Percentiles rank a stretch among this genome's conserved stretches.
phyloP scores from a whole-genome alignment of 2,329 filamentous ascomycete genomes.

The Phialocephala subalpina region DNA sequence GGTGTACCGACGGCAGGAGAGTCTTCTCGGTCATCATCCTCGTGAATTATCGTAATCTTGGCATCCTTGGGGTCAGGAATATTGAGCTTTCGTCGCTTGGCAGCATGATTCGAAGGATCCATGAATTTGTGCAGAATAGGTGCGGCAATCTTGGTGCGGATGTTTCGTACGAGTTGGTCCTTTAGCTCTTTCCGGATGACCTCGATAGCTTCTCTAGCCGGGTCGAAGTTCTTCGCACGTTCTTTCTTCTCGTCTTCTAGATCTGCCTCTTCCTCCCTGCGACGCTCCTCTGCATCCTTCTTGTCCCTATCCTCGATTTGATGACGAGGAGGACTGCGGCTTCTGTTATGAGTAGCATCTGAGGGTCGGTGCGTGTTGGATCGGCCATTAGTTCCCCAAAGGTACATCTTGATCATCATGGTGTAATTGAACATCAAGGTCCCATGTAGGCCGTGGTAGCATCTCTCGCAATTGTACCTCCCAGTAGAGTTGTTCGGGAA shows the following conservation, averaged over 20 bases:
- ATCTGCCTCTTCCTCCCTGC: slow-evolving; percentile 80
- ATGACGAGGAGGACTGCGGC: slow-evolving; percentile 51
- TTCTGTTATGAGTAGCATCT: slow-evolving; percentile 41
- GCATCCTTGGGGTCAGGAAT: slow-evolving; percentile 73
- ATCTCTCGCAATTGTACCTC: slow-evolving; percentile 81
- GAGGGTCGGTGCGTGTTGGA: slow-evolving; percentile 23
- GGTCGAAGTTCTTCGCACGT: slow-evolving; percentile 87
- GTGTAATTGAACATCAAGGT: slow-evolving; percentile 89
- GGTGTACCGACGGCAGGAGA: slow-evolving; percentile 71
- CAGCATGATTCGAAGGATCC: slow-evolving; percentile 79
- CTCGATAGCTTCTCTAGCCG: slow-evolving; percentile 84
- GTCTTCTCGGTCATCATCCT: slow-evolving; percentile 66
- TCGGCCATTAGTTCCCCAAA: slow-evolving; percentile 38
- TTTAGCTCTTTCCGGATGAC: slow-evolving; percentile 81
- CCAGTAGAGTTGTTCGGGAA: slow-evolving; percentile 83
- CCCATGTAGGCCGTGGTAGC: slow-evolving; percentile 80
- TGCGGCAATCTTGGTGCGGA: slow-evolving; percentile 86
- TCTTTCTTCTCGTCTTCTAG: slow-evolving; percentile 90
- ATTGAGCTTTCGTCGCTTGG: slow-evolving; percentile 82
- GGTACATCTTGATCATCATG: slow-evolving; percentile 88
- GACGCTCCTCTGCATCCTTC: slow-evolving; percentile 71
- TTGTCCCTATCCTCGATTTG: slow-evolving; percentile 60
- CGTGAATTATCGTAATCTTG: slow-evolving; percentile 61
- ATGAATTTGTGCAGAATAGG: slow-evolving; percentile 83
- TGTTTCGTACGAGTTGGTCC: slow-evolving; percentile 87